Evolutionary conservation across 2,329 filamentous ascomycete species (phyloP), one percentile per base, ranked within the genome.

Genomic region (Talaromyces sp.): DNA sequence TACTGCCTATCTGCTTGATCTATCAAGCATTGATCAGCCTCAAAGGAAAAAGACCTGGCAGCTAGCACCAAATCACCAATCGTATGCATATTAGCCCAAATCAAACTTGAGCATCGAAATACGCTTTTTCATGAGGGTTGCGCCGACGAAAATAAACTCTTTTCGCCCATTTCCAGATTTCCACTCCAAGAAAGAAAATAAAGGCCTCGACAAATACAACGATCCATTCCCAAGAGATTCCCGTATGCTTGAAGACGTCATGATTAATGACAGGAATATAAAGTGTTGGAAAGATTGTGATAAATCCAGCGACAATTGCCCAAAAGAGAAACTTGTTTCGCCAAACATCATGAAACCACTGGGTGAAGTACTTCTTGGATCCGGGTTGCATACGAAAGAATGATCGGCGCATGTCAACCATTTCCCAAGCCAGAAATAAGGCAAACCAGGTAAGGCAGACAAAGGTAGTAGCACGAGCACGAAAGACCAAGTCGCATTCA

Each of bases 391-490:
- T 59, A 37, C 48, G 59, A 81, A 92, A 92, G 75, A 92, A 86
- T 0, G 85, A 88, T 16, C 88, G 84, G 12, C 88, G 86, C 77
- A 89, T 85, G 69, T 89, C 84, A 61, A 91, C 83, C 78, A 91
- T 88, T 75, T 92, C 88, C 90, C 89, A 92, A 0, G 90, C 89
- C 2, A 90, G 81, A 75, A 92, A 87, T 5, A 92, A 82, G 1
- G 88, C 84, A 66, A 88, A 86, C 84, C 88, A 92, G 0, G 89
- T 91, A 9, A 92, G 79, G 60, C 85, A 88, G n/a, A 86, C 88
- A 70, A 91, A 92, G 2, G 86, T 88, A 0, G 89, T 90, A 2
- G 88, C 87, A 12, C 90, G 86, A 0, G 88, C 89, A 35, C 86
- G 84, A 80, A 89, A 87, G 14, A 86, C 83, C 1, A 78, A 73